phyloP scores from a whole-genome alignment of 1,284 basidiomycete species.

The Pseudozyma tsukubaensis region DNA sequence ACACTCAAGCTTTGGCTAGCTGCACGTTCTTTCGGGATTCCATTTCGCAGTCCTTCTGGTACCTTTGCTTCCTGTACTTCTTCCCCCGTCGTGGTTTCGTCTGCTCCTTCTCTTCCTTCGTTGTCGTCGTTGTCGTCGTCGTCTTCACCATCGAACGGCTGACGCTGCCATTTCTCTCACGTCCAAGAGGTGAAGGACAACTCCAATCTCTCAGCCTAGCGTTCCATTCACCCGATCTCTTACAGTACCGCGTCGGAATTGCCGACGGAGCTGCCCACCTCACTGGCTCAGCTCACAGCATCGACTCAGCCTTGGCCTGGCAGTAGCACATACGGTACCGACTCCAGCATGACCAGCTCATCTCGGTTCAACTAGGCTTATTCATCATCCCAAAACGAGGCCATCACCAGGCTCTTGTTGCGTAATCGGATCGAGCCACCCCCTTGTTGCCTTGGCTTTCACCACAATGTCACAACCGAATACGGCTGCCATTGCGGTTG shows the following conservation, averaged over 20 bases:
- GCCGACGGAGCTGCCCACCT: background rate
- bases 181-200: background rate
- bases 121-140: background rate
- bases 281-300: background rate
- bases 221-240: background rate
- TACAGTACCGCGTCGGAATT: background rate
- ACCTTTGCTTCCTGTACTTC: background rate
- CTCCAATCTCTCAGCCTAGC: too few relatives aligned
- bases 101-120: background rate
- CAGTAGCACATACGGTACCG: background rate
- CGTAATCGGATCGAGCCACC: too few relatives aligned
- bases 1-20: background rate
- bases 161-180: background rate
- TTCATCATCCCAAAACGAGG: too few relatives aligned
- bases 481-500: slow-evolving; percentile 58
- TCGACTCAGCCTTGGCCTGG: background rate
- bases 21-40: background rate
- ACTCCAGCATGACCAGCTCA: slow-evolving; percentile 8
- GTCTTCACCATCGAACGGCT: background rate
- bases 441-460: background rate
- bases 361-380: slow-evolving; percentile 1
- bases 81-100: background rate
- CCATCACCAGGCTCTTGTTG: too few relatives aligned
- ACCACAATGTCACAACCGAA: slow-evolving; percentile 55
- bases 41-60: too few relatives aligned